Evolutionary conservation across 305 asterid genomes (phyloP), one percentile per base, ranked within the genome.

Genomic region (Salvia sclarea): DNA sequence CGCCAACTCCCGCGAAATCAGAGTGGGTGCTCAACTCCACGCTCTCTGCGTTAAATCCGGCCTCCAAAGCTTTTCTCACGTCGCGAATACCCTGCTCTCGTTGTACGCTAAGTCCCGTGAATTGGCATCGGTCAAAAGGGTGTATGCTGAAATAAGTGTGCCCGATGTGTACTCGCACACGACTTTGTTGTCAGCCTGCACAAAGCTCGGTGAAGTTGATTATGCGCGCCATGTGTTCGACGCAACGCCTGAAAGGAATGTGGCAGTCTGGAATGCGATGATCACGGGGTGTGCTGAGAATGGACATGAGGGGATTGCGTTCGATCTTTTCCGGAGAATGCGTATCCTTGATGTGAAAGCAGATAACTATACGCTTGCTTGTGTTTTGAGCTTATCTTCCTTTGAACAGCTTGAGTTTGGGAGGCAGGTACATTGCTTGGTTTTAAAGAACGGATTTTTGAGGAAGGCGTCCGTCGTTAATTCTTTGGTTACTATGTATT

Each of bases 121-220:
- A 44, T 78, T 92, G 71, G 64, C 12, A 33, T 84, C 82, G 1
- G 88, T 86, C 3, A 84, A 83, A 74, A 75, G 70, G 82, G 82
- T 79, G 1, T 90, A 82, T 59, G 64, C 21, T 31, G 97, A 88
- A 49, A 88, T 84, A 54, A 47, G 63, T 5, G 24, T 52, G 33
- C 93, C 98, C 13, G 96, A 92, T 81, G 87, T 76, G 21, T 92
- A 89, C 72, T 89, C 97, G 5, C 80, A 81, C 69, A 89, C 97
- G 3, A 78, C 93, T 0, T 67, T 89, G 77, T 30, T 88, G 43
- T 89, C 97, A 1, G 96, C 96, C 0, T 84, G 87, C 20, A 56
- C 66, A 0, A 92, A 90, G 73, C 81, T 86, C 0, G 98, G 98
- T 0, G 95, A 88, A 21, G 44, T 90, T 59, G 84, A 38, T 20